phyloP scores from a whole-genome alignment of 2,329 filamentous ascomycete species.

The Xylaria digitata region DNA sequence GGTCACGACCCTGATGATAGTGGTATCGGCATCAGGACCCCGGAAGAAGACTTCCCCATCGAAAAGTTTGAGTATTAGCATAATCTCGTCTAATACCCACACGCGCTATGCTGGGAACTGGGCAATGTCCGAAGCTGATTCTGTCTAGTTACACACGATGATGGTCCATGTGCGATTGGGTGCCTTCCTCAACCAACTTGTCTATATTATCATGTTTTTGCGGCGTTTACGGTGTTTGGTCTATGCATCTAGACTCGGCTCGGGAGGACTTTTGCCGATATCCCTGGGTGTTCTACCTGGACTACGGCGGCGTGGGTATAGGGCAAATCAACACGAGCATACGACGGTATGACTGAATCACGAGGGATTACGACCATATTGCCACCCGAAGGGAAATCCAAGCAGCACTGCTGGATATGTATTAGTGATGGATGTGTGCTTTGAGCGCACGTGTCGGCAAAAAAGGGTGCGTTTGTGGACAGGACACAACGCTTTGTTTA shows the following conservation, averaged over 20 bases:
- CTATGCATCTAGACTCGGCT: conserved; percentile 31
- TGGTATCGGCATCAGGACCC: conserved; percentile 77
- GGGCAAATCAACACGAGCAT: conserved; percentile 37
- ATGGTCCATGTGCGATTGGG: conserved; percentile 19
- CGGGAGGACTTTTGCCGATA: conserved; percentile 1
- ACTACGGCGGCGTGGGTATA: conserved; percentile 13
- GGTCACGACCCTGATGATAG: conserved; percentile 74
- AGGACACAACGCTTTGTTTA: not conserved
- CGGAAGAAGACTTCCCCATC: conserved; percentile 72
- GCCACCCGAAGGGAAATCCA: conserved; percentile 27
- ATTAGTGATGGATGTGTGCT: conserved; percentile 31
- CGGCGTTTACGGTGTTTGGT: conserved; percentile 35
- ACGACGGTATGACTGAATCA: conserved; percentile 46
- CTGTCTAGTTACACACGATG: conserved; percentile 6
- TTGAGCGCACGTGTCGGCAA: conserved; percentile 4
- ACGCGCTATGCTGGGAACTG: conserved; percentile 39
- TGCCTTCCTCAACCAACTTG: conserved; percentile 22
- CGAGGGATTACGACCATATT: conserved; percentile 40
- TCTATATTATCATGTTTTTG: conserved; percentile 33
- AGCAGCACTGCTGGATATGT: conserved; percentile 30
- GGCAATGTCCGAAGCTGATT: conserved; percentile 21
- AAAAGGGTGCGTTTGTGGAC: conserved; percentile 5
- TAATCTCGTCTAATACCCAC: conserved; percentile 52
- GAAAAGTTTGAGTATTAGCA: conserved; percentile 66
- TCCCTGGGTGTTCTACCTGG: conserved; percentile 17